Base-by-base conservation (phyloP, 176 grass and related monocot species). In the Aegilops speltoides region DNA sequence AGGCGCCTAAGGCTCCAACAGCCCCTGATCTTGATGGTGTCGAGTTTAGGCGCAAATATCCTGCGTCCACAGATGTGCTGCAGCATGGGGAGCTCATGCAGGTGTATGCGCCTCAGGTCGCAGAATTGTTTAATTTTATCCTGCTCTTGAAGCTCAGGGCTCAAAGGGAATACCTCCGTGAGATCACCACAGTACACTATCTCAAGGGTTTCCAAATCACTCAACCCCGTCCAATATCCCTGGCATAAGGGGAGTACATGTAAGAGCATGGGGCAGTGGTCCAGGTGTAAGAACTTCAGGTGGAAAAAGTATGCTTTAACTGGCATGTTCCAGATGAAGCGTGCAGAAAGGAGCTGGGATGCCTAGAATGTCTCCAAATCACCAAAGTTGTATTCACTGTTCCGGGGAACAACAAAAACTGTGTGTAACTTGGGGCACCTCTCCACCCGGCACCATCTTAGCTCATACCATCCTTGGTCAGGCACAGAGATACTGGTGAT, bases 31-130 rank as follows among this genome's bases (percentile, higher is more conserved):
- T 73, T 63, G 37, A 86, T 1, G 8, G 52, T 73, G 67, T 86
- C 2, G 1, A 87, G 77, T 0, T 0, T 0, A 6, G 85, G 85
- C 0, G 77, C 54, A 0, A 1, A 64, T 13, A 86, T 86, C 20
- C 14, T 64, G 2, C 0, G 2, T 8, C 84, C 25, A 6, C 34
- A 81, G 22, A 87, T 75, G 22, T 0, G 4, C 4, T 43, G 78
- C 28, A 87, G 6, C 77, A 0, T 87, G 14, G 86, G 86, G 24
- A 83, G 45, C 79, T 88, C 71, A 1, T 77, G 86, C 5, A 87
- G 24, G 31, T 8, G 24, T 32, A 88, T 10, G 2, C 2, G 17
- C 72, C 3, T 83, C 4, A 87, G 10, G 0, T 1, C 0, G 0
- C 13, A 26, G 0, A 87, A 87, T 1, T 12, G 0, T 11, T 28